Base-by-base conservation (phyloP, 164 flowering plant genomes). In the Sextonia rubra region DNA sequence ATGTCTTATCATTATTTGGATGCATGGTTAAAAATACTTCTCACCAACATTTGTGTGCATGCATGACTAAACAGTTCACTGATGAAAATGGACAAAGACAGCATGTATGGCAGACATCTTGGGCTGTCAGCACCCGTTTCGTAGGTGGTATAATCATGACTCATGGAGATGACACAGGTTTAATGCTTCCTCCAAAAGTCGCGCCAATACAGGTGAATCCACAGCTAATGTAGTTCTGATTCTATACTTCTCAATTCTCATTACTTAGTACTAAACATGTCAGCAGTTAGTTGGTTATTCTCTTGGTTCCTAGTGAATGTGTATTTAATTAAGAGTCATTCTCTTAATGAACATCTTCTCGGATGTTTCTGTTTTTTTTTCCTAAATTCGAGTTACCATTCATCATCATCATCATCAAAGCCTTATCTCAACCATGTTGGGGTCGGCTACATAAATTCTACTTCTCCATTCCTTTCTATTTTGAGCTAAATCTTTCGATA, bases 91-190 rank as follows among this genome's bases (percentile, higher is more conserved):
- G 96, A 64, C 87, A 86, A 83, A 87, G 96, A 82, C 91, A 91
- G 69, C 89, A 87, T 84, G 92, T 95, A 48, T 95, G 98, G 99
- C 99, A 93, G 83, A 93, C 99, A 47, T 95, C 99, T 78, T 95
- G 98, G 99, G 98, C 99, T 24, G 72, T 95, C 69, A 93, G 98
- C 77, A 93, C 98, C 25, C 89, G 98, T 23, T 95, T 93, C 85
- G 77, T 95, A 77, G 97, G 98, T 66, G 98, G 94, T 75, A 91
- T 93, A 47, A 91, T 94, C 77, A 94, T 94, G 98, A 87, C 93
- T 25, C 98, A 91, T 83, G 98, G 98, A 73, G 97, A 92, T 85
- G 93, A 92, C 79, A 74, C 87, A 79, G 97, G 98, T 32, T 72
- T 94, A 68, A 87, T 92, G 93, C 94, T 96, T 74, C 98, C 98